Evolutionary conservation across 768 basidiomycete genomes (phyloP).

Genomic region (Boletus rubroflammeus): DNA sequence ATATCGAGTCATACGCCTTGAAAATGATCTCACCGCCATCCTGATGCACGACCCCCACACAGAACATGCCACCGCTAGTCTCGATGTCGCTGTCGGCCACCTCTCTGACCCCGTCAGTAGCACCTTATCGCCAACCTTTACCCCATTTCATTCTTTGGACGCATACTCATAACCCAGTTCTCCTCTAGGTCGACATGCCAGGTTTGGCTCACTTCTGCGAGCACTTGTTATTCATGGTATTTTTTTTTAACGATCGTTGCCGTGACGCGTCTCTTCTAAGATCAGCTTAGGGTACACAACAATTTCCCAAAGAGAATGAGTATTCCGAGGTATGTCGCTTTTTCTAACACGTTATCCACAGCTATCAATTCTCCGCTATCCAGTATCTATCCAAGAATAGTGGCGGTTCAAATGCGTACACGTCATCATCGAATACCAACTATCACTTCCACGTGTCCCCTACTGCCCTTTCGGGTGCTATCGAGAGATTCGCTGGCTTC

Average conservation of each 20-base stretch:
- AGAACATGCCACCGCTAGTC: conserved; percentile 92
- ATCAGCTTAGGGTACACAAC: conserved; percentile 62
- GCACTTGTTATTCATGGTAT: conserved; percentile 94
- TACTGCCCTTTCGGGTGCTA: conserved; percentile 59
- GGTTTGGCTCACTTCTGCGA: conserved; percentile 96
- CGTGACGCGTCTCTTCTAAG: not conserved
- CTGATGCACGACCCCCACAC: conserved; percentile 80
- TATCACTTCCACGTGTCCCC: conserved; percentile 76
- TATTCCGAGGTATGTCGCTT: conserved; percentile 67
- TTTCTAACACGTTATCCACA: not conserved
- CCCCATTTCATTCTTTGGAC: not conserved
- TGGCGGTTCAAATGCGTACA: conserved; percentile 90
- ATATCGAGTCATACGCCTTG: conserved; percentile 78
- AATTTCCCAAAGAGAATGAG: conserved; percentile 90
- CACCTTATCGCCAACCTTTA: not conserved
- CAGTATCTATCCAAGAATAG: conserved; percentile 80
- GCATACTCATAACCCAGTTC: not conserved
- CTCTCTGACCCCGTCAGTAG: conserved; percentile 81
- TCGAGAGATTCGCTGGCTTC: conserved; percentile 79
- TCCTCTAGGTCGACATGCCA: conserved; percentile 73
- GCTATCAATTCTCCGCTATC: not conserved
- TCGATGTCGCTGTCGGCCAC: conserved; percentile 94
- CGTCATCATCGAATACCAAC: conserved; percentile 87
- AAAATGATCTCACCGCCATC: conserved; percentile 85
- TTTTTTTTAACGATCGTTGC: not conserved